These are phyloP conservation scores for Metschnikowia vanudenii DNA, from an alignment of 805 yeast species.

Conservation along the genomic window DNA sequence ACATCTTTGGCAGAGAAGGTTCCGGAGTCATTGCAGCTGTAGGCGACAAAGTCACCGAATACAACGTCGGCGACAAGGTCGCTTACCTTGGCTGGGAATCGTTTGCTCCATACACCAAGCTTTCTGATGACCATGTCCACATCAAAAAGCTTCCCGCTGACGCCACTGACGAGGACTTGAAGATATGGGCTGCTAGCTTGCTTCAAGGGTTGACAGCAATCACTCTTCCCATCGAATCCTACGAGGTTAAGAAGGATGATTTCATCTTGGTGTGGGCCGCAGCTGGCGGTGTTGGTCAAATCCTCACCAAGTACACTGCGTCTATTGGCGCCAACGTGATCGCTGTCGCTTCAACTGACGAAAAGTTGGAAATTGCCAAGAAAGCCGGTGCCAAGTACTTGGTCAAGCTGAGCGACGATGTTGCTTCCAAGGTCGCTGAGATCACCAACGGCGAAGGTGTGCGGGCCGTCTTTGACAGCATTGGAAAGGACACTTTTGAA, in stretches of 20 bases:
- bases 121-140: constrained; percentile 28
- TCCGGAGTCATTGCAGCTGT: constrained; percentile 64
- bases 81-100: constrained; percentile 51
- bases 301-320: constrained; percentile 63
- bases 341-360: constrained; percentile 79
- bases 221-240: constrained; percentile 65
- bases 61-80: constrained; percentile 67
- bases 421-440: constrained; percentile 53
- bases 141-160: constrained; percentile 41
- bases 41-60: constrained; percentile 56
- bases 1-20: constrained; percentile 78
- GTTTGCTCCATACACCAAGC: constrained; percentile 72
- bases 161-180: constrained; percentile 47
- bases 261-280: constrained; percentile 82
- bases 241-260: constrained; percentile 67
- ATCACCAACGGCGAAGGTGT: constrained; percentile 69
- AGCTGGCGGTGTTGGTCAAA: constrained; percentile 89
- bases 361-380: constrained; percentile 67
- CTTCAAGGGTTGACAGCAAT: constrained; percentile 80
- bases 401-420: constrained; percentile 58
- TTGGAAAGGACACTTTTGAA: constrained; percentile 77
- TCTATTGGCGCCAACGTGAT: constrained; percentile 74
- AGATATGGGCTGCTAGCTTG: constrained; percentile 57
- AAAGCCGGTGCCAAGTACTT: constrained; percentile 73
- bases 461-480: constrained; percentile 64